Evolutionary conservation across 345 rosid species (phyloP).

Genomic region (Turritis glabra): DNA sequence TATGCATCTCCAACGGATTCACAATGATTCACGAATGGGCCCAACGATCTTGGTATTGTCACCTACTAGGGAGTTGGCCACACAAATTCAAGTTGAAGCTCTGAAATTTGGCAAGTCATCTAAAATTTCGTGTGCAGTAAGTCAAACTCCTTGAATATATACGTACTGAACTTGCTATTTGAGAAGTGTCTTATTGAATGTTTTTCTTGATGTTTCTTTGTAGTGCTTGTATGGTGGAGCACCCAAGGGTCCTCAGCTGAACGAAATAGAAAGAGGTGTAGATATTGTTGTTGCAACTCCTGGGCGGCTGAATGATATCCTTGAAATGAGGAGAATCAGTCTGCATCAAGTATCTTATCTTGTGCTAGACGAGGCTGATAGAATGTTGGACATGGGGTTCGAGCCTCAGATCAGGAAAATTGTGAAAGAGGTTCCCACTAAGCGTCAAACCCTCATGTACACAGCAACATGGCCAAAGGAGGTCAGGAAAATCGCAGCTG

Average conservation of each 20-base stretch:
- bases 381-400: constrained; percentile 99
- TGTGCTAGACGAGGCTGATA: constrained; percentile 97
- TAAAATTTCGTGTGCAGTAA: constrained; percentile 80
- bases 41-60: constrained; percentile 90
- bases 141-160: constrained; percentile 14
- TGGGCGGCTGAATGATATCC: constrained; percentile 91
- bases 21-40: constrained; percentile 72
- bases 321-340: constrained; percentile 92
- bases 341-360: constrained; percentile 87
- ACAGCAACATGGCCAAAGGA: constrained; percentile 99
- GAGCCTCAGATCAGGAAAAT: constrained; percentile 98
- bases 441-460: constrained; percentile 96
- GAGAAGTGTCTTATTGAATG: neutral
- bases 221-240: constrained; percentile 99
- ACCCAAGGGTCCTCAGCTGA: constrained; percentile 93
- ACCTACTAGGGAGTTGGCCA: constrained; percentile 98
- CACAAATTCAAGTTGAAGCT: constrained; percentile 95
- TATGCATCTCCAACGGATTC: constrained; percentile 65
- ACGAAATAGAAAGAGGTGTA: constrained; percentile 85
- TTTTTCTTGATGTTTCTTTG: neutral
- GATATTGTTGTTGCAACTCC: constrained; percentile 98
- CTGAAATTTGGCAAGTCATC: constrained; percentile 88
- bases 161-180: neutral
- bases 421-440: constrained; percentile 84
- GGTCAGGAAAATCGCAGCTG: constrained; percentile 93